phyloP scores from a whole-genome alignment of 108 stramenopile species.

The Nitzschia putrida region DNA sequence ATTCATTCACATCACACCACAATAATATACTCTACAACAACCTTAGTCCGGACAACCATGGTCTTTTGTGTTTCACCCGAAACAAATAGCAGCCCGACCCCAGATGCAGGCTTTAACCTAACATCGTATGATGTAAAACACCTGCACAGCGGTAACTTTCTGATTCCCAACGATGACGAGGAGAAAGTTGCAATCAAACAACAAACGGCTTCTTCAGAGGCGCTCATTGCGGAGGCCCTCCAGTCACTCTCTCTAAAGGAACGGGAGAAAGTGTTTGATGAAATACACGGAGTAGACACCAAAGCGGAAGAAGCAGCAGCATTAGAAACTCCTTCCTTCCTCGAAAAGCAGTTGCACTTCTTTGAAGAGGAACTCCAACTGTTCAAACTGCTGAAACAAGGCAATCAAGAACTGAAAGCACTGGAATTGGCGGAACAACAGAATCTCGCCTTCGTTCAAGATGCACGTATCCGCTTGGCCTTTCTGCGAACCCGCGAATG shows the following conservation, averaged over 20 bases:
- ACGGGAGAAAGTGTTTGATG: conserved; percentile 18
- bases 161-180: too few relatives aligned
- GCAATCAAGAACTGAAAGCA: not conserved
- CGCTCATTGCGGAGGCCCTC: conserved; percentile 9
- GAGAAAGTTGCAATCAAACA: too few relatives aligned
- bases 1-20: too few relatives aligned
- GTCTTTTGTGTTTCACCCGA: too few relatives aligned
- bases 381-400: not conserved
- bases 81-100: too few relatives aligned
- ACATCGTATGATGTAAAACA: too few relatives aligned
- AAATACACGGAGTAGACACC: conserved; percentile 21
- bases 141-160: too few relatives aligned
- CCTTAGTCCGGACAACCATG: too few relatives aligned
- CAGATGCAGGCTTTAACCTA: too few relatives aligned
- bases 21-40: too few relatives aligned
- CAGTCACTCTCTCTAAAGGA: conserved; percentile 5
- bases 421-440: not conserved
- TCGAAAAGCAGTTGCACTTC: not conserved
- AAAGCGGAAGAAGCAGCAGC: not conserved
- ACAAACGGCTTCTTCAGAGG: not conserved
- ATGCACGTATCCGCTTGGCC: not conserved
- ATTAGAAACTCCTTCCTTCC: conserved; percentile 7
- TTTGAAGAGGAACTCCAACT: not conserved
- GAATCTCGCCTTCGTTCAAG: not conserved
- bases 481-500: not conserved